Evolutionary conservation across 352 stramenopile genomes (phyloP).

Genomic region (Phytophthora pinifolia): DNA sequence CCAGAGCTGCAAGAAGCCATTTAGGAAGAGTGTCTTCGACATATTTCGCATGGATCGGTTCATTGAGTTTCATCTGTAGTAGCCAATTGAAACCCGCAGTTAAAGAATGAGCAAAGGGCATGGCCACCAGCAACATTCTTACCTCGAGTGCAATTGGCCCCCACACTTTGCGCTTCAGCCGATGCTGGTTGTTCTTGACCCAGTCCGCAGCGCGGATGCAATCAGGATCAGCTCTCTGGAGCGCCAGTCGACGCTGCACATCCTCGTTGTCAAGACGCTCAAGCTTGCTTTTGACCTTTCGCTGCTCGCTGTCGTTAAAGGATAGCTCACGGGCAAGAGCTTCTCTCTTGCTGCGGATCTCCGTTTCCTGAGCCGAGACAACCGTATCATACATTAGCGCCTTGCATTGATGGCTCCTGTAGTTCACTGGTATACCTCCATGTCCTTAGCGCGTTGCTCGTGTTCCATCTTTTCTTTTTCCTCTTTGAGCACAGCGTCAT

Average conservation of each 20-base stretch:
- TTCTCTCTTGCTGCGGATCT: slow-evolving; percentile 72
- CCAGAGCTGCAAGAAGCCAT: slow-evolving; percentile 70
- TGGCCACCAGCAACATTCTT: background rate
- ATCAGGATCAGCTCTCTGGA: slow-evolving; percentile 65
- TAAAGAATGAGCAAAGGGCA: no score
- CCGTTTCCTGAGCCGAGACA: slow-evolving; percentile 54
- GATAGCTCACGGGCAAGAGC: slow-evolving; percentile 46
- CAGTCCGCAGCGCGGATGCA: slow-evolving; percentile 77
- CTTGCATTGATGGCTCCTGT: background rate
- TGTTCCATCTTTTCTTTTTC: slow-evolving; percentile 67
- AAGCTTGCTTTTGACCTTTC: slow-evolving; percentile 54
- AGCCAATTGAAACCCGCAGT: background rate
- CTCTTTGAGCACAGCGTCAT: slow-evolving; percentile 50
- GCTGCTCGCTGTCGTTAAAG: slow-evolving; percentile 50
- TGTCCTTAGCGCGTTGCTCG: slow-evolving; percentile 65
- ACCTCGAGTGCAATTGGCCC: slow-evolving; percentile 79
- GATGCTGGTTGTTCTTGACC: slow-evolving; percentile 68
- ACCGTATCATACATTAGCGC: background rate
- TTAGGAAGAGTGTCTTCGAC: slow-evolving; percentile 84
- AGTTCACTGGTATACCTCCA: slow-evolving; percentile 44
- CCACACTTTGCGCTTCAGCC: slow-evolving; percentile 79
- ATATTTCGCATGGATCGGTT: slow-evolving; percentile 80
- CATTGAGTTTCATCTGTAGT: slow-evolving; percentile 72
- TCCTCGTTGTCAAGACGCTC: slow-evolving; percentile 75
- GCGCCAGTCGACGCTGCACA: slow-evolving; percentile 58